These are phyloP conservation scores for Amauroascus verrucosus DNA, from an alignment of 2,329 filamentous ascomycete genomes.

Conservation along the genomic window DNA sequence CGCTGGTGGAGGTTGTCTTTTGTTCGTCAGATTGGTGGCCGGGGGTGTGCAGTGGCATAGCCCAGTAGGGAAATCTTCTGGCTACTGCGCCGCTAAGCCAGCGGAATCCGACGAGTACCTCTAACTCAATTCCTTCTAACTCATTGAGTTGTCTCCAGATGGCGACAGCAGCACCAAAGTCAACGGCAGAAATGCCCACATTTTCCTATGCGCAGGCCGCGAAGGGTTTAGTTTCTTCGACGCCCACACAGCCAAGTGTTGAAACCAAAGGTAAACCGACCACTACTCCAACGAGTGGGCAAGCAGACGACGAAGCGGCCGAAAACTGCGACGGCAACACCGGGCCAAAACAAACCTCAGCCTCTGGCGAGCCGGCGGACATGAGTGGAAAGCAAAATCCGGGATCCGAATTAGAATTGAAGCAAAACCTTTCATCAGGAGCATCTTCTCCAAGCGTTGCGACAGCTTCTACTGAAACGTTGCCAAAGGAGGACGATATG, in stretches of 20 bases:
- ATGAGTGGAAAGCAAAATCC: not conserved
- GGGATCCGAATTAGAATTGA: not conserved
- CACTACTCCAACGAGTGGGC: slow-evolving; percentile 24
- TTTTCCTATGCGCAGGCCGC: slow-evolving; percentile 97
- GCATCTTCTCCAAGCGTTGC: slow-evolving; percentile 47
- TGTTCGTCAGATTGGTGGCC: slow-evolving; percentile 4
- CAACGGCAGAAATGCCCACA: slow-evolving; percentile 40
- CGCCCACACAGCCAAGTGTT: slow-evolving; percentile 33
- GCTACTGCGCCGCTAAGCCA: not conserved
- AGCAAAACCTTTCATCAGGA: slow-evolving; percentile 29
- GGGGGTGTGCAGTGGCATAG: not conserved
- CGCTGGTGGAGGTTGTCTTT: slow-evolving; percentile 14
- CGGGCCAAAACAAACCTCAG: slow-evolving; percentile 14
- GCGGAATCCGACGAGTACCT: not conserved
- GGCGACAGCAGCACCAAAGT: slow-evolving; percentile 32
- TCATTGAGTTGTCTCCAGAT: slow-evolving; percentile 24
- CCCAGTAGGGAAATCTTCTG: slow-evolving; percentile 5
- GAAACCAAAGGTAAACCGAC: slow-evolving; percentile 25
- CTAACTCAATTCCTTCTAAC: not conserved
- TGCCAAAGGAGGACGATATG: slow-evolving; percentile 50
- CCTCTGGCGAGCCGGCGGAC: slow-evolving; percentile 2
- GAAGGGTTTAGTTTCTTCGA: slow-evolving; percentile 57
- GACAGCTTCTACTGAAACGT: slow-evolving; percentile 43
- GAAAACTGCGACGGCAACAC: slow-evolving; percentile 27
- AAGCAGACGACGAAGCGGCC: slow-evolving; percentile 23